These are phyloP conservation scores for Penstemon davidsonii DNA, from an alignment of 257 asterid genomes.

Conservation along the genomic window DNA sequence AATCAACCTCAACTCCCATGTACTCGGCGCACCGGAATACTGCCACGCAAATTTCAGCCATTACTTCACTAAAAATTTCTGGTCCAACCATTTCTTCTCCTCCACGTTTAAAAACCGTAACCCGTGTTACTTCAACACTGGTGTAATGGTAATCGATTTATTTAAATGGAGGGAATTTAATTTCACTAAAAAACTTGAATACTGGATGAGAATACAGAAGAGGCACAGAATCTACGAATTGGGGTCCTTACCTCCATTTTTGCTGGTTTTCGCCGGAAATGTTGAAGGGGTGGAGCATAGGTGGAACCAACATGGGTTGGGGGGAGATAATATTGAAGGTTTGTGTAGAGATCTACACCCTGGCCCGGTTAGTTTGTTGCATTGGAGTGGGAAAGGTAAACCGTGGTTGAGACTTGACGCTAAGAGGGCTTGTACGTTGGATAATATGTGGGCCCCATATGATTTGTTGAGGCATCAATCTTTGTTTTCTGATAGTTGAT, in stretches of 20 bases:
- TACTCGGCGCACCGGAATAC: conserved; percentile 80
- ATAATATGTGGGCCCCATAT: conserved; percentile 74
- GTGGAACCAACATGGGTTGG: conserved; percentile 92
- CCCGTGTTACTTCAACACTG: conserved; percentile 87
- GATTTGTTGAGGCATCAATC: conserved; percentile 64
- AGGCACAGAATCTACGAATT: conserved; percentile 62
- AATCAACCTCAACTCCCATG: conserved; percentile 49
- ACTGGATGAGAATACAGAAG: conserved; percentile 79
- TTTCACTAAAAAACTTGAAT: conserved; percentile 56
- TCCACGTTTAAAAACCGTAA: conserved; percentile 38
- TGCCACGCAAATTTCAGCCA: conserved; percentile 79
- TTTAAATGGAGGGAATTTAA: conserved; percentile 53
- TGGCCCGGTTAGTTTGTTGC: conserved; percentile 80
- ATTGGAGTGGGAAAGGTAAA: conserved; percentile 94
- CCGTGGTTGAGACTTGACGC: conserved; percentile 87
- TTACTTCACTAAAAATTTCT: conserved; percentile 71
- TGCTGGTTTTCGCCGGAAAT: conserved; percentile 66
- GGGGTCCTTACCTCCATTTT: conserved; percentile 76
- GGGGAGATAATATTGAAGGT: conserved; percentile 76
- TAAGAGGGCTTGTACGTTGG: conserved; percentile 72
- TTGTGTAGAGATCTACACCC: conserved; percentile 79
- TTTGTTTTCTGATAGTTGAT: conserved; percentile 55
- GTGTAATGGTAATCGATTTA: conserved; percentile 82
- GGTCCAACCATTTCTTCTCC: conserved; percentile 53
- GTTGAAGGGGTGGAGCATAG: conserved; percentile 69